Evolutionary conservation across 2,329 filamentous ascomycete genomes (phyloP).

Genomic region (Penicillium brasilianum): DNA sequence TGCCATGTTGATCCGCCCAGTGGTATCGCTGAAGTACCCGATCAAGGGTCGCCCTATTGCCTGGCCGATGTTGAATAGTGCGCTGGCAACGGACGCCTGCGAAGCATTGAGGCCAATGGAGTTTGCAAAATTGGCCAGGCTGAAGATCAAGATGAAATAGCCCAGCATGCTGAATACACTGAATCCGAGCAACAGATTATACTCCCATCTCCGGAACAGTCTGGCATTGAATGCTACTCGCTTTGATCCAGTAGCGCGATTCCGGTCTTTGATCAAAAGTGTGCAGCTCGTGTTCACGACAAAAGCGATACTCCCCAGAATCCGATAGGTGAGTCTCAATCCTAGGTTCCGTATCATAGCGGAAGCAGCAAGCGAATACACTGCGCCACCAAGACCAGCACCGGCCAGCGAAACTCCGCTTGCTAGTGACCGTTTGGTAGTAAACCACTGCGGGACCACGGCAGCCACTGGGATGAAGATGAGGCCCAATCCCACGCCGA

Average conservation of each 20-base stretch:
- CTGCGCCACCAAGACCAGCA: slow-evolving; percentile 29
- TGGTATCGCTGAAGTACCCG: slow-evolving; percentile 62
- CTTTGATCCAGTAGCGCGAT: not conserved
- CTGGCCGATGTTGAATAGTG: slow-evolving; percentile 65
- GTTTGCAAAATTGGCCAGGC: slow-evolving; percentile 63
- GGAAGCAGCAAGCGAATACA: slow-evolving; percentile 33
- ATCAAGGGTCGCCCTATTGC: slow-evolving; percentile 59
- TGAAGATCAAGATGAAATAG: slow-evolving; percentile 66
- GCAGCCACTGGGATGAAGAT: slow-evolving; percentile 29
- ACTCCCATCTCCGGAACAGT: slow-evolving; percentile 5
- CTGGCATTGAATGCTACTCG: not conserved
- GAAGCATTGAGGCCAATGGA: slow-evolving; percentile 59
- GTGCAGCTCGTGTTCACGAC: not conserved
- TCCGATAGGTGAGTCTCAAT: slow-evolving; percentile 35
- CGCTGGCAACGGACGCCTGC: slow-evolving; percentile 62
- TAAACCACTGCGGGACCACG: slow-evolving; percentile 38
- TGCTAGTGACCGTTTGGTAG: slow-evolving; percentile 36
- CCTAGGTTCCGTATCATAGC: slow-evolving; percentile 37
- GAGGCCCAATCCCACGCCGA: slow-evolving; percentile 34
- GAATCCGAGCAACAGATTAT: slow-evolving; percentile 37
- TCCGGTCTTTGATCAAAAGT: not conserved
- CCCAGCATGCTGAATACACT: slow-evolving; percentile 58
- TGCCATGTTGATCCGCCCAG: slow-evolving; percentile 66
- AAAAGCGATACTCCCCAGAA: slow-evolving; percentile 32
- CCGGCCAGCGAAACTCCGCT: slow-evolving; percentile 37